Conservation (phyloP, 2,329 filamentous ascomycete species). For the Fusarium sp. region DNA sequence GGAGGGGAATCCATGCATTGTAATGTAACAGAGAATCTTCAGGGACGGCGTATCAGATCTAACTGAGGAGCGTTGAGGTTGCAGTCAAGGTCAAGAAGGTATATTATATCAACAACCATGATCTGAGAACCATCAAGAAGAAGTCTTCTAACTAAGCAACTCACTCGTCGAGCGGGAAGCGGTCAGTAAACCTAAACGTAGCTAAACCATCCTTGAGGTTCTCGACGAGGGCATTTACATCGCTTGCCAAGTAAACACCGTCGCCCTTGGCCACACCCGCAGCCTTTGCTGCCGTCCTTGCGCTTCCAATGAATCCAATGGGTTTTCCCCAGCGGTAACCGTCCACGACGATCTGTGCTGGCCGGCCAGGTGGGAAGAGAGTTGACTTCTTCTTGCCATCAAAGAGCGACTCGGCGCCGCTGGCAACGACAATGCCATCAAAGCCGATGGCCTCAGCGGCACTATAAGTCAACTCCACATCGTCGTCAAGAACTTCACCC, state of each 20-base stretch:
- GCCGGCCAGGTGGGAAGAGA: conserved; percentile 75
- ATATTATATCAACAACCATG: not conserved
- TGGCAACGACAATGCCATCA: conserved; percentile 74
- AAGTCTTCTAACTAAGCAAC: not conserved
- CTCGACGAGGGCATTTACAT: conserved; percentile 58
- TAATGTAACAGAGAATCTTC: too few relatives aligned
- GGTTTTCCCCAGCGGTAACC: conserved; percentile 81
- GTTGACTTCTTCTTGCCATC: conserved; percentile 59
- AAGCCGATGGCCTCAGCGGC: conserved; percentile 74
- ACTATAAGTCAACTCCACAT: conserved; percentile 76
- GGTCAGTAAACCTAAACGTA: conserved; percentile 76
- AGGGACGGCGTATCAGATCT: too few relatives aligned
- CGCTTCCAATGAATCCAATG: conserved; percentile 71
- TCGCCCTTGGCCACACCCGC: conserved; percentile 61
- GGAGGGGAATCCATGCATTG: too few relatives aligned
- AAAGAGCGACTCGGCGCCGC: conserved; percentile 70
- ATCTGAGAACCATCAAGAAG: not conserved
- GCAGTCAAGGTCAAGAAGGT: too few relatives aligned
- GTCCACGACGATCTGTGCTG: conserved; percentile 74
- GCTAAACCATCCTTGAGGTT: conserved; percentile 72
- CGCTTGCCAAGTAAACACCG: conserved; percentile 59
- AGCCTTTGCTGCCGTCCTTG: conserved; percentile 54
- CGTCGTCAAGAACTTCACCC: conserved; percentile 68
- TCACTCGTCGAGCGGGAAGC: conserved; percentile 71
- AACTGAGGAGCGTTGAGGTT: too few relatives aligned